These are phyloP conservation scores for Fraxinus americana DNA, from an alignment of 257 asterid species.

Conservation along the genomic window DNA sequence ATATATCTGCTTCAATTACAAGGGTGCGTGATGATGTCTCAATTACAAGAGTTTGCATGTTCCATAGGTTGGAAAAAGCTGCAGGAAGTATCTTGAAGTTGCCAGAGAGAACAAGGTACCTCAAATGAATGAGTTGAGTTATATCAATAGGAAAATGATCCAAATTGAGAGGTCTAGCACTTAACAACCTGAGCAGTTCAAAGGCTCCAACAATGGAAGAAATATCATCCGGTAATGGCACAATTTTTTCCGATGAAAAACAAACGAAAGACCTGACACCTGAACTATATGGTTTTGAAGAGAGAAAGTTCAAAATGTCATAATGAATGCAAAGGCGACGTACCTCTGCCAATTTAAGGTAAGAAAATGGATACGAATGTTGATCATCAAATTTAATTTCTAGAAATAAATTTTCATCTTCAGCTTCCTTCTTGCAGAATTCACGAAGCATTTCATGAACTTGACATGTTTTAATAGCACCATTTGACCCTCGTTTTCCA, in stretches of 20 bases:
- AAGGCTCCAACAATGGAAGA: slow-evolving; percentile 38
- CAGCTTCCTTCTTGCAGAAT: slow-evolving; percentile 50
- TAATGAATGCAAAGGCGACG: slow-evolving; percentile 62
- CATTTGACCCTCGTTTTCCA: slow-evolving; percentile 32
- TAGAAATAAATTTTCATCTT: slow-evolving; percentile 39
- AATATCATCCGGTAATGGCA: neutral
- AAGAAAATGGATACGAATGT: slow-evolving; percentile 28
- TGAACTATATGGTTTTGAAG: neutral
- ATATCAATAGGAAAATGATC: slow-evolving; percentile 29
- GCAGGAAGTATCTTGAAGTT: slow-evolving; percentile 31
- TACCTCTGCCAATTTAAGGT: slow-evolving; percentile 33
- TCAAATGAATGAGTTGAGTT: slow-evolving; percentile 36
- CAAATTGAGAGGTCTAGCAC: slow-evolving; percentile 34
- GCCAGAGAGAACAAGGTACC: slow-evolving; percentile 41
- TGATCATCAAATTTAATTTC: slow-evolving; percentile 43
- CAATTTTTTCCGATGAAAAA: slow-evolving; percentile 22
- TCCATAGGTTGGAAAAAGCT: slow-evolving; percentile 31
- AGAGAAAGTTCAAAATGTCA: slow-evolving; percentile 32
- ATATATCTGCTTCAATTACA: slow-evolving; percentile 33
- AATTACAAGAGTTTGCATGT: slow-evolving; percentile 41
- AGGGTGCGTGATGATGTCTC: slow-evolving; percentile 25
- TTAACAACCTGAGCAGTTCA: slow-evolving; percentile 42
- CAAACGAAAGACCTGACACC: slow-evolving; percentile 18
- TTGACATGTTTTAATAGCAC: slow-evolving; percentile 47
- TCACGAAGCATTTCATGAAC: slow-evolving; percentile 58